Evolutionary conservation across 176 grass and related monocot species (phyloP).

Genomic region (Olyra latifolia): DNA sequence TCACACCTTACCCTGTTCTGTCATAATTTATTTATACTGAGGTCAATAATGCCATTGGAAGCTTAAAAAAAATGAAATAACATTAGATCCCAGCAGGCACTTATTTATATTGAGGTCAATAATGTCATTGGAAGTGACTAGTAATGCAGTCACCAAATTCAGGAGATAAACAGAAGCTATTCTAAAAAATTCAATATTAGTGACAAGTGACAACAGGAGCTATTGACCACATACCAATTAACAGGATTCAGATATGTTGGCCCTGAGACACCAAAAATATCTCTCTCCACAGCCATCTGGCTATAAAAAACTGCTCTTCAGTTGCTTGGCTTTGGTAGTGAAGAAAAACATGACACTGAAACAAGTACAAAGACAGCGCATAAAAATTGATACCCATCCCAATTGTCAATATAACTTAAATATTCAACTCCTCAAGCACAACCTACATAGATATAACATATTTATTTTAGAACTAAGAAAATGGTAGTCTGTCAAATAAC

Average conservation of each 20-base stretch:
- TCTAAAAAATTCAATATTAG: background rate
- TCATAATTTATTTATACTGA: background rate
- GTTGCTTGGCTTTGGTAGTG: background rate
- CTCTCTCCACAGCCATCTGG: constrained; percentile 73
- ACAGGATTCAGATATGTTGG: constrained; percentile 69
- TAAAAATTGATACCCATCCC: background rate
- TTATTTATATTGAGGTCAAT: too few species aligned
- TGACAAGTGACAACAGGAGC: background rate
- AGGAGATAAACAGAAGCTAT: background rate
- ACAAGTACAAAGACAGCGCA: background rate
- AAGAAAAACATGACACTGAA: constrained; percentile 32
- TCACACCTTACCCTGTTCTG: background rate
- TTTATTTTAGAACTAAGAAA: background rate
- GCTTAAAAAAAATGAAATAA: background rate
- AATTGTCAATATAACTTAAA: background rate
- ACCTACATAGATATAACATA: background rate
- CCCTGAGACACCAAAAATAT: constrained; percentile 69
- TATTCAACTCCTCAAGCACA: background rate
- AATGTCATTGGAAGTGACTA: too few species aligned
- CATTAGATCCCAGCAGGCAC: background rate
- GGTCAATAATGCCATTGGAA: background rate
- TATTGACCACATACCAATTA: constrained; percentile 67
- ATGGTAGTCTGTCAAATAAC: background rate
- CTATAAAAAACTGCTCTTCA: constrained; percentile 33
- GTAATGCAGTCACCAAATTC: background rate